Percentiles rank a stretch among this genome's conserved stretches.
These are phyloP conservation scores for Rhodotorula sphaerocarpa DNA, from an alignment of 768 basidiomycete species.

Conservation along the genomic window DNA sequence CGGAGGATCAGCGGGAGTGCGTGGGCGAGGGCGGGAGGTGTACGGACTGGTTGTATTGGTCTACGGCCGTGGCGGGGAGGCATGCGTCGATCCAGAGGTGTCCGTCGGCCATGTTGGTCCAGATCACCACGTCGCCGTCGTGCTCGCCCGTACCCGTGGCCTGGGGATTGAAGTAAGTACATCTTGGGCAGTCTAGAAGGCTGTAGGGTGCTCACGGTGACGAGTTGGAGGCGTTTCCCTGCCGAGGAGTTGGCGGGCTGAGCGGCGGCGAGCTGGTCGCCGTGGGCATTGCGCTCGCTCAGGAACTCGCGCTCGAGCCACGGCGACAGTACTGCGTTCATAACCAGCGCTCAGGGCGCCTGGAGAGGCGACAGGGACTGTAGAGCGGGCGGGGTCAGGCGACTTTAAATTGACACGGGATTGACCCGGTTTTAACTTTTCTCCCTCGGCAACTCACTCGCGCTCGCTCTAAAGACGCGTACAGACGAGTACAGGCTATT, in stretches of 20 bases:
- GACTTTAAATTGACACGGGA: no score
- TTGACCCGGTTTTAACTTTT: no score
- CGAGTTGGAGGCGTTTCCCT: neutral
- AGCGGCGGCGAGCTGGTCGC: neutral
- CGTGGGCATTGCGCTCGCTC: neutral
- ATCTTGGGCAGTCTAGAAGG: neutral
- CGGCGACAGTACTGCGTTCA: neutral
- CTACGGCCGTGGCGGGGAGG: neutral
- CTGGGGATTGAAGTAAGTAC: neutral
- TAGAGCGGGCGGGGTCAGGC: neutral
- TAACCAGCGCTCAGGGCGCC: neutral
- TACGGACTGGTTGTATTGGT: slow-evolving; percentile 1
- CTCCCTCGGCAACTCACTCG: no score
- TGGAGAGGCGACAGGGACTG: neutral
- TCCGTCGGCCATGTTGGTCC: slow-evolving; percentile 12
- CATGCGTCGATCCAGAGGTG: slow-evolving; percentile 8
- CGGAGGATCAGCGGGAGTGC: neutral
- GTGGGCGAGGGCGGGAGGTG: neutral
- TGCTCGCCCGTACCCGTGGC: neutral
- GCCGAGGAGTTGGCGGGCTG: neutral
- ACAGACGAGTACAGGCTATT: no score
- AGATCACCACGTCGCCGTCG: neutral
- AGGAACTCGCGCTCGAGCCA: slow-evolving; percentile 6
- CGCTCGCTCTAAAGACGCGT: no score
- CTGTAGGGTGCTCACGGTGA: neutral